A percentile compares a stretch with the other conserved stretches of the same genome.
Evolutionary conservation across 768 basidiomycete genomes (phyloP).

Genomic region (Trametes gibbosa): DNA sequence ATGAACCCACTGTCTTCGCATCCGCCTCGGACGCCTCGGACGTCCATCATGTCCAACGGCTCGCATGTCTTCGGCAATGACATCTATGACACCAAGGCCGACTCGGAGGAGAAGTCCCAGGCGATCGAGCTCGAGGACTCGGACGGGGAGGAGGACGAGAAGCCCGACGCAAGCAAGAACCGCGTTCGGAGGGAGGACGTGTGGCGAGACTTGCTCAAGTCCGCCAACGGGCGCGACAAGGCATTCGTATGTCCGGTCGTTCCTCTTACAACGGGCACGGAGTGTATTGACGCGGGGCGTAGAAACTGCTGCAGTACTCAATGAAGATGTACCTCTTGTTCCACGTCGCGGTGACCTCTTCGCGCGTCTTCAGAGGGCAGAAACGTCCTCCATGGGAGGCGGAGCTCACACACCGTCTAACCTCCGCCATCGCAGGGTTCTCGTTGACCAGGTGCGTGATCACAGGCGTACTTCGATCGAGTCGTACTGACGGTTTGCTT

Average conservation of each 20-base stretch:
- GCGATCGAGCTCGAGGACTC: conserved; percentile 31
- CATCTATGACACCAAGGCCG: conserved; percentile 44
- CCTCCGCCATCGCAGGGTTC: conserved; percentile 61
- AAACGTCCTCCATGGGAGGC: conserved; percentile 52
- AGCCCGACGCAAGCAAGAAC: conserved; percentile 37
- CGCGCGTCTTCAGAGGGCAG: conserved; percentile 45
- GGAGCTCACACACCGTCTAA: conserved; percentile 56
- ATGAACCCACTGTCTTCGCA: conserved; percentile 81
- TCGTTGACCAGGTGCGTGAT: conserved; percentile 66
- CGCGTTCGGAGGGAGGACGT: conserved; percentile 63
- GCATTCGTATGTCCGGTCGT: conserved; percentile 59
- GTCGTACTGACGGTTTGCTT: not conserved
- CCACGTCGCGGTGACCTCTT: conserved; percentile 52
- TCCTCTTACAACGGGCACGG: not conserved
- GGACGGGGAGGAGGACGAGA: conserved; percentile 29
- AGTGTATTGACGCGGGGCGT: conserved; percentile 5
- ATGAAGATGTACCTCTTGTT: conserved; percentile 72
- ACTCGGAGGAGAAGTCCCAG: conserved; percentile 27
- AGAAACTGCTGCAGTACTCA: conserved; percentile 90
- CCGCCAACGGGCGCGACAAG: conserved; percentile 81
- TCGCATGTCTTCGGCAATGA: conserved; percentile 40
- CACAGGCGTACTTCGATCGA: not conserved
- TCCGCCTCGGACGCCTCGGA: conserved; percentile 73
- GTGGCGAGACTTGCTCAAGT: conserved; percentile 76
- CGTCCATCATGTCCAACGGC: conserved; percentile 39